Conservation (phyloP, 805 yeast species). For the Candida oleophila region DNA sequence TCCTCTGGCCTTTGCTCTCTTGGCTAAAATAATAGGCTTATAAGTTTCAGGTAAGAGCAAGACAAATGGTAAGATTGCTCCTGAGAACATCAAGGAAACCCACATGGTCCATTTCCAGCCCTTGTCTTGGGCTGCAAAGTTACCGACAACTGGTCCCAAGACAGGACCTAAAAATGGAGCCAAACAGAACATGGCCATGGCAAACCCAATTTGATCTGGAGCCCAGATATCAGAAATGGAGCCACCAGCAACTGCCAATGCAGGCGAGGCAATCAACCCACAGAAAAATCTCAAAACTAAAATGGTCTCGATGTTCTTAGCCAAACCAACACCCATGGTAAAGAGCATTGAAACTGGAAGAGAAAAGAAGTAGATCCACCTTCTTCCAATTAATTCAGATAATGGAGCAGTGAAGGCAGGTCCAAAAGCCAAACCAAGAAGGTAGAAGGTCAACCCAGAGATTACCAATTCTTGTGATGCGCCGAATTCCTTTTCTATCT, state of each 20-base stretch:
- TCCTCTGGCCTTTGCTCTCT: slow-evolving; percentile 62
- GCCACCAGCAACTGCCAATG: slow-evolving; percentile 83
- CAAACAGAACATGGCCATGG: slow-evolving; percentile 76
- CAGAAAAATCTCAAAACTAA: slow-evolving; percentile 71
- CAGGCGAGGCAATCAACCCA: slow-evolving; percentile 78
- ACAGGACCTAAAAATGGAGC: slow-evolving; percentile 84
- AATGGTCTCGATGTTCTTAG: slow-evolving; percentile 58
- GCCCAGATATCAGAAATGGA: slow-evolving; percentile 77
- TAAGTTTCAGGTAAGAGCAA: slow-evolving; percentile 70
- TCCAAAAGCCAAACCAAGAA: slow-evolving; percentile 69
- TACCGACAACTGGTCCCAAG: slow-evolving; percentile 72
- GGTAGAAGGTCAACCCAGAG: slow-evolving; percentile 67
- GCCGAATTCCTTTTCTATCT: slow-evolving; percentile 46
- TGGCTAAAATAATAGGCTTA: slow-evolving; percentile 60
- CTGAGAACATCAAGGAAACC: slow-evolving; percentile 70
- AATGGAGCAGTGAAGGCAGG: slow-evolving; percentile 73
- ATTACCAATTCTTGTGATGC: slow-evolving; percentile 60
- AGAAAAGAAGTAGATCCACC: slow-evolving; percentile 56
- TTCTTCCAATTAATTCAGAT: slow-evolving; percentile 68
- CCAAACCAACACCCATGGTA: slow-evolving; percentile 71
- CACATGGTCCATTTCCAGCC: slow-evolving; percentile 69
- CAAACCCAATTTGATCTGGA: slow-evolving; percentile 61
- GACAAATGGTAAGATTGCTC: slow-evolving; percentile 52
- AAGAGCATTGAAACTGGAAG: slow-evolving; percentile 69
- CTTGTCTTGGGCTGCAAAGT: slow-evolving; percentile 62